These are phyloP conservation scores for Vicia faba DNA, from an alignment of 306 rosid genomes.

Conservation along the genomic window DNA sequence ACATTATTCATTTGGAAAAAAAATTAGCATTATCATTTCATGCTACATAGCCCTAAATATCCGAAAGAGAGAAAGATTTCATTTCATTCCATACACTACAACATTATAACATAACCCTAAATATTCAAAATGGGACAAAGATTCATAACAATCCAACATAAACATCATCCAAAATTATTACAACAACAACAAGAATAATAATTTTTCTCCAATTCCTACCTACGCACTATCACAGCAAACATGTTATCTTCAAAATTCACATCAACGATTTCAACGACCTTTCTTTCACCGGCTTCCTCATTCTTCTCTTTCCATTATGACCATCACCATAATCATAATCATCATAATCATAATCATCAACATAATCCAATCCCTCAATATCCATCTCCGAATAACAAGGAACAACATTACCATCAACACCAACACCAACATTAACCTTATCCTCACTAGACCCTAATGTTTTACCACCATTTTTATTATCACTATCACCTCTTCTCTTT, in stretches of 20 bases:
- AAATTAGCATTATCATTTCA: slow-evolving; percentile 19
- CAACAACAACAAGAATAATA: not conserved
- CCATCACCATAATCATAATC: slow-evolving; percentile 33
- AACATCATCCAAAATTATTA: not conserved
- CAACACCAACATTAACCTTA: not conserved
- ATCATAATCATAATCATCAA: slow-evolving; percentile 35
- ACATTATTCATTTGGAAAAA: slow-evolving; percentile 29
- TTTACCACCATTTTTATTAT: not conserved
- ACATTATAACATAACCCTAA: not conserved
- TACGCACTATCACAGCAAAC: not conserved
- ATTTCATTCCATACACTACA: too few relatives aligned
- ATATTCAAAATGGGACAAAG: not conserved
- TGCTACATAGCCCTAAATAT: not conserved
- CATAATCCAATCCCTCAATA: slow-evolving; percentile 45
- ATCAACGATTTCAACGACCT: slow-evolving; percentile 85
- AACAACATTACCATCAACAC: too few relatives aligned
- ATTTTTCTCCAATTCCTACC: too few relatives aligned
- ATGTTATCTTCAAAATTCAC: slow-evolving; percentile 36
- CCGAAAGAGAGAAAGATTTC: too few relatives aligned
- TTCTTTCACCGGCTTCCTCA: slow-evolving; percentile 84
- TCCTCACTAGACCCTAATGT: not conserved
- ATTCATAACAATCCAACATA: not conserved
- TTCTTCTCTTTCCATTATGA: slow-evolving; percentile 52
- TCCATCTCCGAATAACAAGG: slow-evolving; percentile 20
- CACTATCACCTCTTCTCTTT: slow-evolving; percentile 51